These are phyloP conservation scores for Penicillium sp. DNA, from an alignment of 2,329 filamentous ascomycete genomes.

Conservation along the genomic window DNA sequence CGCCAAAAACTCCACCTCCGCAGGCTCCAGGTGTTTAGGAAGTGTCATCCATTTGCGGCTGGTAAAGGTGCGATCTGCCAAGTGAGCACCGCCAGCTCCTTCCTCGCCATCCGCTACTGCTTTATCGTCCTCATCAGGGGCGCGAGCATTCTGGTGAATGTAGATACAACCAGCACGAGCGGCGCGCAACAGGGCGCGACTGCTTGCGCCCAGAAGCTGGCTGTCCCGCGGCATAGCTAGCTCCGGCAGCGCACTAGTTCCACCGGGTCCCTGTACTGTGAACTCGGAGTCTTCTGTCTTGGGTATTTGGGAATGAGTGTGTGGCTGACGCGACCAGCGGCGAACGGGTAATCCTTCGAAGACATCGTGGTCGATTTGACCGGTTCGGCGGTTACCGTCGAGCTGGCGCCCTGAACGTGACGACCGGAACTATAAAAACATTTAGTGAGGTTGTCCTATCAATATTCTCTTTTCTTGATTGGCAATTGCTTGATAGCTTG, in stretches of 20 bases:
- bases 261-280: conserved; percentile 26
- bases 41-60: conserved; percentile 60
- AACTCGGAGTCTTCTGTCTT: conserved; percentile 59
- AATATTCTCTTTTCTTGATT: background rate
- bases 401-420: conserved; percentile 60
- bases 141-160: conserved; percentile 62
- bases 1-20: conserved; percentile 63
- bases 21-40: conserved; percentile 57
- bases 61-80: conserved; percentile 52
- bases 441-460: conserved; percentile 11
- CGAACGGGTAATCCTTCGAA: conserved; percentile 79
- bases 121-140: conserved; percentile 38
- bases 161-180: conserved; percentile 75
- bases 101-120: conserved; percentile 38
- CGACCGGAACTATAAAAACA: conserved; percentile 51
- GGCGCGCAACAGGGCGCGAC: conserved; percentile 77
- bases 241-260: conserved; percentile 58
- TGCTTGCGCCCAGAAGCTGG: conserved; percentile 72
- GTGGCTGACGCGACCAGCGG: conserved; percentile 77
- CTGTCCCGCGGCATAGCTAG: conserved; percentile 87
- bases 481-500: background rate
- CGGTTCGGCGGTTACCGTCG: conserved; percentile 47
- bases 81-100: conserved; percentile 23
- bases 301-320: conserved; percentile 66
- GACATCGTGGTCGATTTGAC: conserved; percentile 64